Base-by-base conservation (phyloP, 1,284 basidiomycete genomes). In the Puccinia hordei region DNA sequence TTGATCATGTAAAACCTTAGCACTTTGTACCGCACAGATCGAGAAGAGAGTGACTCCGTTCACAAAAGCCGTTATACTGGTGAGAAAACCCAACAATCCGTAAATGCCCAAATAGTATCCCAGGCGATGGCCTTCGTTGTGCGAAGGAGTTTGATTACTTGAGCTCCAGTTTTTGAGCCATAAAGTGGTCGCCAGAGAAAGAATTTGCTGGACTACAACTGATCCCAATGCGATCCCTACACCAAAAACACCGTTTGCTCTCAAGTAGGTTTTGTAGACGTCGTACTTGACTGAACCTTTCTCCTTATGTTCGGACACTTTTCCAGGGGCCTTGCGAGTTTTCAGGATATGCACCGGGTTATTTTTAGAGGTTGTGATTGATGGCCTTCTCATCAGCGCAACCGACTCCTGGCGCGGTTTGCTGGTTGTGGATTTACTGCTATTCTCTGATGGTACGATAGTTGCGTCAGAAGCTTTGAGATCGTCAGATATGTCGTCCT, bases 181-280 rank as follows among this genome's bases (percentile, higher is more conserved):
- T 24, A 80, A 41, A 8, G 68, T 72, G 24, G 78, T 80, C 24
- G 35, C 8, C n/a, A 73, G 19, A 46, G 66, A 61, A 59, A 72
- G 30, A 2, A 73, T 30, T 63, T 69, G 78, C 69, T 80, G 78
- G 1, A 63, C 24, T 19, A 73, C 55, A 22, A 72, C 59, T 24
- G 69, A 46, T 33, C 30, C 24, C 22, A 80, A 38, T 19, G 57
- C 57, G 51, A 72, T 63, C 17, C 38, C 53, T 24, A 85, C 93
- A 2, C 93, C 93, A 2, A 87, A 83, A 81, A 89, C 90, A 1
- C 92, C 93, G 15, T 93, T 92, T 0, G 94, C 92, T 81, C 89
- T 86, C 84, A 96, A 89, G 85, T 96, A 97, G 81, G 90, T 87
- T 81, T 87, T 85, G 86, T 97, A 97, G 1, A 96, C 92, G 24